Percentiles rank a stretch among this genome's conserved stretches.
These are phyloP conservation scores for Zelopaecilomyces penicillatus DNA, from an alignment of 2,329 filamentous ascomycete genomes.

Conservation along the genomic window DNA sequence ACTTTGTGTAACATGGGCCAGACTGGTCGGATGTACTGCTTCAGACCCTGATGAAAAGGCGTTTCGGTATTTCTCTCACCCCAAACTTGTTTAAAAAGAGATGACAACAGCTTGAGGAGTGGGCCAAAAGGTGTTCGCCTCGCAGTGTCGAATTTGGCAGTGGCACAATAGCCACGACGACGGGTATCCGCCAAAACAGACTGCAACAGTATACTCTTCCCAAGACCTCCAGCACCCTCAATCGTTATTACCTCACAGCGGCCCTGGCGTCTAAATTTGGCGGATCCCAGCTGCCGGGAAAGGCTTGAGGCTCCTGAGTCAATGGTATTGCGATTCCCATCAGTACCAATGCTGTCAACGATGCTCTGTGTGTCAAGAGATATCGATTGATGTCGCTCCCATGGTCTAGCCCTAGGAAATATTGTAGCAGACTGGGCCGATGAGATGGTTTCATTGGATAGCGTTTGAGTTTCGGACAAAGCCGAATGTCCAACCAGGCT, in stretches of 20 bases:
- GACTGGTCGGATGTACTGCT: slow-evolving; percentile 53
- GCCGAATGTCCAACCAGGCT: slow-evolving; percentile 33
- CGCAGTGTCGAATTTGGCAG: slow-evolving; percentile 57
- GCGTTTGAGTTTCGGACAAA: slow-evolving; percentile 31
- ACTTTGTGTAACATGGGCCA: slow-evolving; percentile 57
- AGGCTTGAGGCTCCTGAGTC: slow-evolving; percentile 42
- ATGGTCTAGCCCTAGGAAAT: slow-evolving; percentile 33
- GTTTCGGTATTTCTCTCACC: slow-evolving; percentile 59
- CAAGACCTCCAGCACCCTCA: slow-evolving; percentile 54
- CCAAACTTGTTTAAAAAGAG: slow-evolving; percentile 59
- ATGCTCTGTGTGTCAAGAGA: slow-evolving; percentile 40
- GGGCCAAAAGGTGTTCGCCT: slow-evolving; percentile 54
- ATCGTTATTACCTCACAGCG: slow-evolving; percentile 57
- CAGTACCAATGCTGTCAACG: slow-evolving; percentile 35
- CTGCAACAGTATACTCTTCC: slow-evolving; percentile 57
- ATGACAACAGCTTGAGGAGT: slow-evolving; percentile 55
- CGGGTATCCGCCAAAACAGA: slow-evolving; percentile 54
- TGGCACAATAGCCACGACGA: slow-evolving; percentile 55
- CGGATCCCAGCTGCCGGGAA: slow-evolving; percentile 45
- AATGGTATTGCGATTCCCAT: slow-evolving; percentile 33
- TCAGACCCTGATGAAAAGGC: slow-evolving; percentile 51
- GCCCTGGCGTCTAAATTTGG: slow-evolving; percentile 52
- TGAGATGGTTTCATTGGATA: slow-evolving; percentile 38
- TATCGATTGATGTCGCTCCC: slow-evolving; percentile 45
- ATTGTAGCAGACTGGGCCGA: slow-evolving; percentile 33